phyloP scores from a whole-genome alignment of 495 filamentous ascomycete species.

The Paragyromitra xinjiangensis region DNA sequence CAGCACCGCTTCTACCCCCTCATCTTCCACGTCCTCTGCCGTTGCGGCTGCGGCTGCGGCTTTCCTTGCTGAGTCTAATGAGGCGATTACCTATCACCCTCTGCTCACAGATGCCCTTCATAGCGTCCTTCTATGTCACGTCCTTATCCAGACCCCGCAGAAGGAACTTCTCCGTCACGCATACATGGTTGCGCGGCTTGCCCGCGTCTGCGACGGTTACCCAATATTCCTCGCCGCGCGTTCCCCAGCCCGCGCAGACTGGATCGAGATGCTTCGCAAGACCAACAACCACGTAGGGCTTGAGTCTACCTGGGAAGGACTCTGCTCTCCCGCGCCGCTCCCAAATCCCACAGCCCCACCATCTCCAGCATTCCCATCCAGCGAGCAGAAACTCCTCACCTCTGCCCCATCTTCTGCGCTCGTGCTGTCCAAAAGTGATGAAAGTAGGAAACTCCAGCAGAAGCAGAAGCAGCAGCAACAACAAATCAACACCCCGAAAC shows the following conservation, averaged over 20 bases:
- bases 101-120: slow-evolving; percentile 79
- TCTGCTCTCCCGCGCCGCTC: slow-evolving; percentile 74
- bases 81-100: slow-evolving; percentile 80
- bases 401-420: slow-evolving; percentile 30
- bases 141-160: slow-evolving; percentile 74
- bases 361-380: slow-evolving; percentile 3
- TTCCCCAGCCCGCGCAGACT: slow-evolving; percentile 76
- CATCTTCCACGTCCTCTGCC: slow-evolving; percentile 51
- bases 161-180: slow-evolving; percentile 79
- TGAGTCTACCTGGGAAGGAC: slow-evolving; percentile 69
- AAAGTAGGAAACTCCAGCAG: slow-evolving; percentile 44
- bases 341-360: slow-evolving; percentile 58
- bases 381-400: slow-evolving; percentile 24
- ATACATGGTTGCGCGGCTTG: slow-evolving; percentile 77
- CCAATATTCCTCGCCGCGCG: slow-evolving; percentile 79
- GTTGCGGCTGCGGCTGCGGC: slow-evolving; percentile 41
- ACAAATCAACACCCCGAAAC: slow-evolving; percentile 59
- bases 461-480: slow-evolving; percentile 13
- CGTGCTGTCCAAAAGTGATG: slow-evolving; percentile 40
- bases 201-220: slow-evolving; percentile 77
- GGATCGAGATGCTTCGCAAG: slow-evolving; percentile 76
- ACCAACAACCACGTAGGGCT: slow-evolving; percentile 73
- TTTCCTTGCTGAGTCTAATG: slow-evolving; percentile 61
- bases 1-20: slow-evolving; percentile 42
- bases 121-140: slow-evolving; percentile 74